Conservation (phyloP, 768 basidiomycete species). For the Lanmaoa rubissima region DNA sequence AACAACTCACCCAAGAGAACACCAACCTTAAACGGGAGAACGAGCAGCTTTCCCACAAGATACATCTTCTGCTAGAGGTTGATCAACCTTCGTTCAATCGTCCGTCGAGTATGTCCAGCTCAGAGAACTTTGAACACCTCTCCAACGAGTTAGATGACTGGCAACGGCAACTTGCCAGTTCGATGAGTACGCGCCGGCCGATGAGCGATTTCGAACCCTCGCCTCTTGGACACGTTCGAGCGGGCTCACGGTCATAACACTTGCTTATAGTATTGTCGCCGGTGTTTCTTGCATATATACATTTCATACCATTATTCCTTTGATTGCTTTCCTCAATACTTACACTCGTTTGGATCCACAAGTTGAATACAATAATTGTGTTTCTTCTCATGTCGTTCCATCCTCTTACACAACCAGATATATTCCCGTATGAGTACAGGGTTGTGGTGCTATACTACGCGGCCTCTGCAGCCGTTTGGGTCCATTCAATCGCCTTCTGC, state of each 20-base stretch:
- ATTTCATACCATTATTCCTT: constrained; percentile 34
- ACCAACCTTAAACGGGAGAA: constrained; percentile 78
- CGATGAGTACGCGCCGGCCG: constrained; percentile 70
- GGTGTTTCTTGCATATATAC: constrained; percentile 35
- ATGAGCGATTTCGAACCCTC: constrained; percentile 71
- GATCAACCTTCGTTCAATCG: constrained; percentile 74
- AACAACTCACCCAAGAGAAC: constrained; percentile 84
- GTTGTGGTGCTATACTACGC: constrained; percentile 15
- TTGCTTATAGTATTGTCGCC: constrained; percentile 9
- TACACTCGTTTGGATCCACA: constrained; percentile 60
- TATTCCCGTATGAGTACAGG: constrained; percentile 33
- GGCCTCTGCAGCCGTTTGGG: constrained; percentile 49
- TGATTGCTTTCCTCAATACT: constrained; percentile 36
- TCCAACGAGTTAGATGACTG: constrained; percentile 83
- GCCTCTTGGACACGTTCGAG: constrained; percentile 52
- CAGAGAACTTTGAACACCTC: constrained; percentile 80
- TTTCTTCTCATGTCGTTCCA: constrained; percentile 34
- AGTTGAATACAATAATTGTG: constrained; percentile 36
- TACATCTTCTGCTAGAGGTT: constrained; percentile 82
- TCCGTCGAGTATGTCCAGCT: constrained; percentile 74
- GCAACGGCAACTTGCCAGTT: constrained; percentile 80
- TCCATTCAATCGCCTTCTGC: constrained; percentile 90
- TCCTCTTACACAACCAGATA: constrained; percentile 35
- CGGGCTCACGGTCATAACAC: constrained; percentile 52
- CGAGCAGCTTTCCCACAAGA: constrained; percentile 88